Evolutionary conservation across 768 basidiomycete species (phyloP).

Genomic region (Suillus tomentosus): DNA sequence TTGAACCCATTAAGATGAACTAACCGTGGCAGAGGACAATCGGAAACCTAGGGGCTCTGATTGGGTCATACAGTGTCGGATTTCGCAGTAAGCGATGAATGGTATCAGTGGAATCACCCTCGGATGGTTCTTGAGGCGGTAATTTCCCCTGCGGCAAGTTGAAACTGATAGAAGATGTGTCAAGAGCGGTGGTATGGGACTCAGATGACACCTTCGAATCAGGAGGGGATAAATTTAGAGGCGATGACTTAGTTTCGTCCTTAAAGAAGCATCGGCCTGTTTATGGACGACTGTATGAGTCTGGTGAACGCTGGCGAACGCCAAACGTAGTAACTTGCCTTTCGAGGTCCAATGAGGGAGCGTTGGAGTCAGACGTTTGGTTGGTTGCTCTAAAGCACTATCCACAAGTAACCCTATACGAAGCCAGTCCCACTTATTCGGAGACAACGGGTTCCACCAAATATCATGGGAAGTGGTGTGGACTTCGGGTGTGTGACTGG

Average conservation of each 20-base stretch:
- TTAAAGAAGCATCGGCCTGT: slow-evolving; percentile 1
- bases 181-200: neutral
- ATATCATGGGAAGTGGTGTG: neutral
- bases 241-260: neutral
- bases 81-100: slow-evolving; percentile 75
- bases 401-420: slow-evolving; percentile 6
- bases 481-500: neutral
- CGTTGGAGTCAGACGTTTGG: neutral
- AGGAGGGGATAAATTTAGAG: neutral
- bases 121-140: slow-evolving; percentile 17
- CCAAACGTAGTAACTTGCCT: neutral
- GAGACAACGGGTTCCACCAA: slow-evolving; percentile 7
- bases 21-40: slow-evolving; percentile 96
- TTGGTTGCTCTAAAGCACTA: neutral
- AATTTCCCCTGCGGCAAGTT: neutral
- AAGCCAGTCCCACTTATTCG: slow-evolving; percentile 10
- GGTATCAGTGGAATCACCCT: slow-evolving; percentile 38
- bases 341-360: neutral
- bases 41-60: slow-evolving; percentile 81
- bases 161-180: neutral
- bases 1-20: slow-evolving; percentile 24
- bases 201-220: neutral
- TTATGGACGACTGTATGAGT: neutral
- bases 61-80: slow-evolving; percentile 76
- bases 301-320: neutral